Base-by-base conservation (phyloP, 768 basidiomycete genomes). In the Auricularia cornea region DNA sequence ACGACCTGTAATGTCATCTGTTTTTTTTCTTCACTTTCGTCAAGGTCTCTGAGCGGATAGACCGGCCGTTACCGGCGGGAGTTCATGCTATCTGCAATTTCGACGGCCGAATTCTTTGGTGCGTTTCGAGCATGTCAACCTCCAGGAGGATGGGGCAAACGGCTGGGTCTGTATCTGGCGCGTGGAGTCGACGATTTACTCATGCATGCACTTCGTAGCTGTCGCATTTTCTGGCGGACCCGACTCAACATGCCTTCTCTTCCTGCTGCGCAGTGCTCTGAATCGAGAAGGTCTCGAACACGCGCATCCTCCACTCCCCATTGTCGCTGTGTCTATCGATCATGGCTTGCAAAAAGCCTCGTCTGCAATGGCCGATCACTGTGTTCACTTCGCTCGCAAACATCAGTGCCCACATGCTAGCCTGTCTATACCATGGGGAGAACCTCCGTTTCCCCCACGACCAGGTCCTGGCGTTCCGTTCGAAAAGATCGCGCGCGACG, bases 161-260 rank as follows among this genome's bases (percentile, higher is more conserved):
- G 69, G n/a, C 74, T 87, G 60, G 82, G 84, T 82, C 60, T 3
- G 74, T 66, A 28, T 0, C 29, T 12, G 12, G 12, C 29, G 32
- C 62, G 23, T 56, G 6, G n/a, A n/a, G 44, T 31, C n/a, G 44
- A 12, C 3, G 23, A 6, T 35, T n/a, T 23, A 59, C 59, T 48
- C 10, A 57, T 29, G 54, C 6, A 3, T 41, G 26, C 52, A 41
- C 59, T 41, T 60, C 61, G 16, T 62, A 90, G 92, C 82, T 38
- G 81, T 92, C 52, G 90, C 87, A 26, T 86, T 85, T 71, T 93
- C 92, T 12, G 92, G 88, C 6, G 92, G 92, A 2, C 83, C 90
- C 11, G 92, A 94, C 72, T 94, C 92, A 3, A 84, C 87, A 0
- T 90, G 88, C 71, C 78, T 94, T 4, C 77, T 92, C 18, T 90